A percentile compares a stretch with the other conserved stretches of the same genome.
These are phyloP conservation scores for Glycine soja DNA, from an alignment of 306 rosid species.

Conservation along the genomic window DNA sequence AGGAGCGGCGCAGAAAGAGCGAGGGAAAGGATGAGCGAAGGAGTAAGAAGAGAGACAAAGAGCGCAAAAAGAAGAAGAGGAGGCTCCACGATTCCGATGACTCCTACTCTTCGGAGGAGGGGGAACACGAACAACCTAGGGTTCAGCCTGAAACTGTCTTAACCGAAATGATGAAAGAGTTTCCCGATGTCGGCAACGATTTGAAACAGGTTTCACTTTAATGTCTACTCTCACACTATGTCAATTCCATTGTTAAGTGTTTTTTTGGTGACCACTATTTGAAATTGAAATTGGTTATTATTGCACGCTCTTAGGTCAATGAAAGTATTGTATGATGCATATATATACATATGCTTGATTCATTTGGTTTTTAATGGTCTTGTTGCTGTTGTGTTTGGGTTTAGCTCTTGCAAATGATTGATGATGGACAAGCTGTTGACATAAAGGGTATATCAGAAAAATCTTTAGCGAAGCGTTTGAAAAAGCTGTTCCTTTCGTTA, in stretches of 20 bases:
- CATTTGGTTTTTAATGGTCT: slow-evolving; percentile 25
- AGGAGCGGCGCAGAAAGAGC: slow-evolving; percentile 55
- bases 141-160: slow-evolving; percentile 60
- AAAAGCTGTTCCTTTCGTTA: slow-evolving; percentile 76
- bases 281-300: background rate
- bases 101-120: slow-evolving; percentile 48
- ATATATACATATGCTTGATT: slow-evolving; percentile 9
- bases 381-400: slow-evolving; percentile 37
- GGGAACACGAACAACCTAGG: slow-evolving; percentile 48
- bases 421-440: slow-evolving; percentile 94
- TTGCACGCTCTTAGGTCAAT: slow-evolving; percentile 14
- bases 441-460: slow-evolving; percentile 82
- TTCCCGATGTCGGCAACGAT: slow-evolving; percentile 77
- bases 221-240: background rate
- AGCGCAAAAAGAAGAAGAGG: slow-evolving; percentile 57
- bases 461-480: slow-evolving; percentile 67
- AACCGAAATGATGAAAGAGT: slow-evolving; percentile 63
- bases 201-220: slow-evolving; percentile 67
- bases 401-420: slow-evolving; percentile 92
- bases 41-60: slow-evolving; percentile 54
- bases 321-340: slow-evolving; percentile 23
- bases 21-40: slow-evolving; percentile 65
- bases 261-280: background rate
- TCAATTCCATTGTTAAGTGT: background rate
- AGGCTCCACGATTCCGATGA: slow-evolving; percentile 52